Base-by-base conservation (phyloP, 129 eudicot species). In the Helianthus tuberosus region DNA sequence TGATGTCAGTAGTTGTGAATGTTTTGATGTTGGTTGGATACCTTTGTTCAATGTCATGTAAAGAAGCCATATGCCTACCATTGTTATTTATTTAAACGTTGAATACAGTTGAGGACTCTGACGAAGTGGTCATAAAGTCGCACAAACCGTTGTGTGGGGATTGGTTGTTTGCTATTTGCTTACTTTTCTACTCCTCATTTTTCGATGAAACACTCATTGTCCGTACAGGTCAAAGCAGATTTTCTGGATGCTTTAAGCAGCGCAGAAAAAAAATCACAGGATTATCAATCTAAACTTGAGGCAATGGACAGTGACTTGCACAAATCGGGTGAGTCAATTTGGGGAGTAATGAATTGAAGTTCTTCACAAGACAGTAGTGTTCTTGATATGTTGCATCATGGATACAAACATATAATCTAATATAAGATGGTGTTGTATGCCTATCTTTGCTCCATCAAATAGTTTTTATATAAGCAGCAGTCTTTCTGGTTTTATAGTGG, bases 251-350 rank as follows among this genome's bases (percentile, higher is more conserved):
- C 97, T 36, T 84, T 88, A 66, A 82, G 88, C 77, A 88, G 86
- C 80, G 92, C 93, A 79, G 99, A 94, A 84, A 94, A 91, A 85
- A 85, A 86, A 74, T 88, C 84, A 0, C 91, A 75, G 71, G 97
- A 91, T 58, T 86, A 81, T 59, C 78, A 85, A 75, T 84, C 91
- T 46, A 87, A 91, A 72, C 49, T 91, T 41, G 87, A 86, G 87
- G 75, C 91, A 13, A 62, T 87, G 60, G 77, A 62, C 68, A 87
- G 75, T 54, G 86, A 89, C 63, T 83, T 88, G 47, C 64, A 65
- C 59, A 94, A 88, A 86, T 81, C 93, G 48, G 99, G 97, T 94
- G 79, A 46, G 85, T 35, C 25, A 70, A 14, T 20, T 60, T 36
- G 75, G 48, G 57, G 51, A n/a, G n/a, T 58, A 44, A 12, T 47